Conservation (phyloP, 1,284 basidiomycete genomes). For the Waitea zeae region DNA sequence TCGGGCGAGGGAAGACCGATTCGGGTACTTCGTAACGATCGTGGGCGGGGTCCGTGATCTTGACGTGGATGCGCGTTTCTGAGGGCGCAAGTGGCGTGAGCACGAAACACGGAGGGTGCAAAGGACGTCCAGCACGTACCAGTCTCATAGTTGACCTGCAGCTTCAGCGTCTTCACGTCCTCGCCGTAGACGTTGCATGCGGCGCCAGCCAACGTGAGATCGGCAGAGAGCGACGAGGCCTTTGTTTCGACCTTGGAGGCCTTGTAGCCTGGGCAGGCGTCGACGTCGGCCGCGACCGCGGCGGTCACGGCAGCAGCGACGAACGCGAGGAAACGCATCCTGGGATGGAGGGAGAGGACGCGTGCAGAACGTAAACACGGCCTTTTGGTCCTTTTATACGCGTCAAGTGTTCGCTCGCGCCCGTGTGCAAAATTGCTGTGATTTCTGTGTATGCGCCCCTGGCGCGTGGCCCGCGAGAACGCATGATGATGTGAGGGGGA, state of each 20-base stretch:
- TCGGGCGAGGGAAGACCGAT: constrained; percentile 44
- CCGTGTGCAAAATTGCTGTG: too few species aligned
- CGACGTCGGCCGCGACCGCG: too few species aligned
- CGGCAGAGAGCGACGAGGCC: constrained; percentile 27
- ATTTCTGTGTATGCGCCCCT: too few species aligned
- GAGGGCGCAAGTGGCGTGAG: background rate
- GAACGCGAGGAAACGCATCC: too few species aligned
- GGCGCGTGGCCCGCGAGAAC: too few species aligned
- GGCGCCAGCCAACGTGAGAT: constrained; percentile 30
- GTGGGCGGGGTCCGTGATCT: constrained; percentile 42
- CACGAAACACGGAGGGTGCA: background rate
- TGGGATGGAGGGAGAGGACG: too few species aligned
- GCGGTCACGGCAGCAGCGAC: too few species aligned
- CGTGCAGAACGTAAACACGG: too few species aligned
- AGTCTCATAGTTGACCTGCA: constrained; percentile 43
- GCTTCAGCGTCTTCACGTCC: constrained; percentile 31
- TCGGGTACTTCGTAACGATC: constrained; percentile 53
- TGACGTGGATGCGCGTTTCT: constrained; percentile 54
- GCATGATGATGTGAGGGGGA: too few species aligned
- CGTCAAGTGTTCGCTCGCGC: too few species aligned
- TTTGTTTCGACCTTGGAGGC: constrained; percentile 19
- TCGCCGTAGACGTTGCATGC: constrained; percentile 49
- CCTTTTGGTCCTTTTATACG: too few species aligned
- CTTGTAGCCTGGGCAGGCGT: constrained; percentile 37
- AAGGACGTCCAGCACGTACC: too few species aligned